phyloP scores from a whole-genome alignment of 108 stramenopile species.

The Asterionellopsis glacialis region DNA sequence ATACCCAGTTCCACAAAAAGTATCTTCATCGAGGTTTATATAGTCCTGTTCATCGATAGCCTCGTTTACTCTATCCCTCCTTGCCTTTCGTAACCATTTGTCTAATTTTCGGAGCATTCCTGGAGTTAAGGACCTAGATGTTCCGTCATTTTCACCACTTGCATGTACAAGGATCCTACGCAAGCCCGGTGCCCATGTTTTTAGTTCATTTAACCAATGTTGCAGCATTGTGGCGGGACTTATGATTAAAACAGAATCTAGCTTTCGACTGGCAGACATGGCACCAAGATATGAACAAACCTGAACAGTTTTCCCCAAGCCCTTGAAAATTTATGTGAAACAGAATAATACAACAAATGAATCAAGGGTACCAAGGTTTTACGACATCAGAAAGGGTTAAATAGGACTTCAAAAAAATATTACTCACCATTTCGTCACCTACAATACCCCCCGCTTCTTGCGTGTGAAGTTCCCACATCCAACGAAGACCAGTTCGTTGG shows the following conservation, averaged over 20 bases:
- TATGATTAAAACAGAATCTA: slow-evolving; percentile 74
- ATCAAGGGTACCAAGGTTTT: neutral
- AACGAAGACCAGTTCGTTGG: slow-evolving; percentile 77
- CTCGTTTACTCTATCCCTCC: slow-evolving; percentile 66
- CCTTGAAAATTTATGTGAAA: slow-evolving; percentile 19
- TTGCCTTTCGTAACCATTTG: slow-evolving; percentile 52
- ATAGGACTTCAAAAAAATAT: neutral
- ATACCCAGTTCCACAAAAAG: slow-evolving; percentile 78
- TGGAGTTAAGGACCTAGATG: slow-evolving; percentile 19
- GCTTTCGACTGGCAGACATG: slow-evolving; percentile 66
- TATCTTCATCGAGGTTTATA: slow-evolving; percentile 39
- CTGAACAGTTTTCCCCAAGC: slow-evolving; percentile 96
- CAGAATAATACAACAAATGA: neutral
- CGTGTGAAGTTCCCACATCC: slow-evolving; percentile 94
- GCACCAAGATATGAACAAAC: slow-evolving; percentile 85
- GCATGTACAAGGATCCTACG: slow-evolving; percentile 74
- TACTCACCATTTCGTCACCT: slow-evolving; percentile 85
- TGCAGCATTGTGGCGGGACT: slow-evolving; percentile 91
- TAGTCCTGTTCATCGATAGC: slow-evolving; percentile 68
- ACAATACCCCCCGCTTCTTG: slow-evolving; percentile 93
- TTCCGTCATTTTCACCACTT: slow-evolving; percentile 63
- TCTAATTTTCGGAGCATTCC: slow-evolving; percentile 33
- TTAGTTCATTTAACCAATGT: slow-evolving; percentile 92
- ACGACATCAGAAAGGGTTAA: neutral
- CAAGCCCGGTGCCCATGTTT: slow-evolving; percentile 90